Percentiles rank a stretch among this genome's conserved stretches.
These are phyloP conservation scores for Fusarium avenaceum DNA, from an alignment of 2,329 filamentous ascomycete species.

Conservation along the genomic window DNA sequence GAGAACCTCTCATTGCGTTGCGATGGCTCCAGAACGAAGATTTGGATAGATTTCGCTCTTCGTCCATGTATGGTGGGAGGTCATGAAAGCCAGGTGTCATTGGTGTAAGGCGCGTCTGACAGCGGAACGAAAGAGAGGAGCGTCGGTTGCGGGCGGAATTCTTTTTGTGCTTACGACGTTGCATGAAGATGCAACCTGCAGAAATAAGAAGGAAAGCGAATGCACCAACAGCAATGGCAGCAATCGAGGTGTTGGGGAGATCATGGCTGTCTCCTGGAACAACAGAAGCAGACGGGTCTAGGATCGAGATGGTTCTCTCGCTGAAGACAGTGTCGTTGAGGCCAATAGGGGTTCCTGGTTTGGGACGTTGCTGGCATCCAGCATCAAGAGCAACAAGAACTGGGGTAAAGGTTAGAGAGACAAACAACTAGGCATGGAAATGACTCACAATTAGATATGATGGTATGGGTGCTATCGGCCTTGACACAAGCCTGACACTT, in stretches of 20 bases:
- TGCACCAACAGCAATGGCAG: slow-evolving; percentile 59
- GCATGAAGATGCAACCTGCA: slow-evolving; percentile 60
- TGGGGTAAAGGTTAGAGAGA: slow-evolving; percentile 43
- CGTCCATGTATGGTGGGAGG: slow-evolving; percentile 26
- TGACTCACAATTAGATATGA: slow-evolving; percentile 64
- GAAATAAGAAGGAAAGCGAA: slow-evolving; percentile 56
- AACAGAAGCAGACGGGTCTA: slow-evolving; percentile 52
- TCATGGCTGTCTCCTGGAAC: slow-evolving; percentile 19
- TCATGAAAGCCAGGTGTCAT: slow-evolving; percentile 39
- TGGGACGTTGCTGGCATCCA: slow-evolving; percentile 64
- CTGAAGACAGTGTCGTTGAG: slow-evolving; percentile 64
- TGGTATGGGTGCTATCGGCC: slow-evolving; percentile 57
- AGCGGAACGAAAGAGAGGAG: slow-evolving; percentile 66
- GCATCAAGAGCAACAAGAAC: slow-evolving; percentile 66
- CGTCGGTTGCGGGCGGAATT: slow-evolving; percentile 33
- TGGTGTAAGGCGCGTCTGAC: slow-evolving; percentile 58
- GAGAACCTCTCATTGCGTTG: slow-evolving; percentile 11
- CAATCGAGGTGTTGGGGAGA: slow-evolving; percentile 58
- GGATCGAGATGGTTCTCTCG: slow-evolving; percentile 49
- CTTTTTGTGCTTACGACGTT: slow-evolving; percentile 61
- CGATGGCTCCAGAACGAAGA: slow-evolving; percentile 28
- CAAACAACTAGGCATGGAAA: not conserved
- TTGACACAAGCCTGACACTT: slow-evolving; percentile 63
- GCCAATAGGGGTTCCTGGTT: slow-evolving; percentile 53
- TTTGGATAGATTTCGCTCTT: slow-evolving; percentile 39